Evolutionary conservation across 2,329 filamentous ascomycete species (phyloP).

Genomic region (Dactylellina parvicollis): DNA sequence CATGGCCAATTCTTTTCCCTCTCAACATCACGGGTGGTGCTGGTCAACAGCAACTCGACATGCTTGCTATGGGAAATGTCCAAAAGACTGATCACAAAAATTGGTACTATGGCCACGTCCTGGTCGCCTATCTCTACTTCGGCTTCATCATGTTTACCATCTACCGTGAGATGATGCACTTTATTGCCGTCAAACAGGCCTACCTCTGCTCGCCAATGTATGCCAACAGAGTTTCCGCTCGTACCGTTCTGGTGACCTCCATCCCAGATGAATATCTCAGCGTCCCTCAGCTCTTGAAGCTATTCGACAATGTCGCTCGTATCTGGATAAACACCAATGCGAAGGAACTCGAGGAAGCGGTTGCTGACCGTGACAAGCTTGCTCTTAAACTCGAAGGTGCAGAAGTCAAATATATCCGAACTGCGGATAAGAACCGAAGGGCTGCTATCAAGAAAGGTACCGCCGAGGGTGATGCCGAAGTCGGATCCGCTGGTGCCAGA

Average conservation of each 20-base stretch:
- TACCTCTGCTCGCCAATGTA: constrained; percentile 88
- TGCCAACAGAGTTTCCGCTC: constrained; percentile 83
- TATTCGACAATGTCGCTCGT: constrained; percentile 82
- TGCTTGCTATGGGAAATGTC: constrained; percentile 82
- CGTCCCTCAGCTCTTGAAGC: constrained; percentile 77
- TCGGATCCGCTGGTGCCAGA: constrained; percentile 74
- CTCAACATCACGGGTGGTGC: constrained; percentile 85
- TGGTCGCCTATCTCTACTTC: constrained; percentile 83
- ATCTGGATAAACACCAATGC: constrained; percentile 85
- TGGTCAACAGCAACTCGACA: constrained; percentile 73
- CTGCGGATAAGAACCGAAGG: constrained; percentile 79
- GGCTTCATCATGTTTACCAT: constrained; percentile 89
- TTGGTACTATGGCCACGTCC: constrained; percentile 82
- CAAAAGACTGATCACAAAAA: constrained; percentile 67
- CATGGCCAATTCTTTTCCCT: constrained; percentile 88
- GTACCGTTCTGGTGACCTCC: constrained; percentile 87
- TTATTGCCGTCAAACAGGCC: constrained; percentile 90
- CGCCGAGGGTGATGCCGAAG: constrained; percentile 62
- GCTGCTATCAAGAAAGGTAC: constrained; percentile 61
- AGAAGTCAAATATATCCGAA: constrained; percentile 84
- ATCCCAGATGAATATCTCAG: constrained; percentile 82
- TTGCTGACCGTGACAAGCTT: constrained; percentile 81
- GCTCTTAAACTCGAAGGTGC: constrained; percentile 85
- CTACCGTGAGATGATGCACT: constrained; percentile 87
- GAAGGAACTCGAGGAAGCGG: constrained; percentile 79